phyloP scores from a whole-genome alignment of 2,329 filamentous ascomycete species.

The Cercospora sp. region DNA sequence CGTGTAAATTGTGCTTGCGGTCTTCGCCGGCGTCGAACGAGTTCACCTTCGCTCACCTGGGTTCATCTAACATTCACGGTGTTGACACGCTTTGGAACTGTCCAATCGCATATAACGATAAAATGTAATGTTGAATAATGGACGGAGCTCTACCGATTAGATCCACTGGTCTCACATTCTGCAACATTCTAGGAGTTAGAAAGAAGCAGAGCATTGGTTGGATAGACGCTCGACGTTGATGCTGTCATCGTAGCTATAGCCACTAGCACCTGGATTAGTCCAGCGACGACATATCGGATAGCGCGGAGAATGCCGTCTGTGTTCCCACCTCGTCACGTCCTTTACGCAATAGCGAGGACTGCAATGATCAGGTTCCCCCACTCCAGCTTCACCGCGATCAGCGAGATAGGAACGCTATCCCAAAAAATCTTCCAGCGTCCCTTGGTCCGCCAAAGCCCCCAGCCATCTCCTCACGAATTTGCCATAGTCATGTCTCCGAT shows the following conservation, averaged over 20 bases:
- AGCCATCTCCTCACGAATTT: conserved; percentile 67
- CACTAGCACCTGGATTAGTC: not conserved
- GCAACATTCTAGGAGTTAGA: not conserved
- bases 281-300: not conserved
- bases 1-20: not conserved
- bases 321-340: not conserved
- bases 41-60: not conserved
- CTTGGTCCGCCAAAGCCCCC: conserved; percentile 66
- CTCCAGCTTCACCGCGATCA: not conserved
- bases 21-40: not conserved
- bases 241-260: not conserved
- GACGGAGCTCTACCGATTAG: not conserved
- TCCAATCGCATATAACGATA: too few relatives aligned
- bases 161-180: not conserved
- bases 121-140: not conserved
- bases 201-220: not conserved
- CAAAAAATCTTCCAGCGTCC: conserved; percentile 51
- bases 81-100: too few relatives aligned
- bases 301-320: not conserved
- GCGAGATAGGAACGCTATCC: conserved; percentile 6
- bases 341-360: not conserved
- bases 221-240: not conserved
- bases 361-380: not conserved
- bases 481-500: conserved; percentile 64
- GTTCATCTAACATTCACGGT: too few relatives aligned